These are phyloP conservation scores for Aspergillus ostianus DNA, from an alignment of 495 filamentous ascomycete species.

Conservation along the genomic window DNA sequence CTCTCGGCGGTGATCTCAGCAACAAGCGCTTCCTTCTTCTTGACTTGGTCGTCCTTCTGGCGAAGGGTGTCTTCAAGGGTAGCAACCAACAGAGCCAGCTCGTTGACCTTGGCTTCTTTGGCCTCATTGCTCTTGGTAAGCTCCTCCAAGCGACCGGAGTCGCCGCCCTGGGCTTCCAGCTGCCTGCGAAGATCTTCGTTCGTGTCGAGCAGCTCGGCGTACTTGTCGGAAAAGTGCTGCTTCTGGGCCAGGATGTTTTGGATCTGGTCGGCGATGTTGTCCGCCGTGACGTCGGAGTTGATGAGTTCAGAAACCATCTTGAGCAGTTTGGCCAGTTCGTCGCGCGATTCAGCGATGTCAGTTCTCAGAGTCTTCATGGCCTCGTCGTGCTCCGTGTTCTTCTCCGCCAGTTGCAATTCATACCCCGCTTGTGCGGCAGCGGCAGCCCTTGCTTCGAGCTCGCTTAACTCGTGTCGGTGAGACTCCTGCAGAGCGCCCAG, in stretches of 20 bases:
- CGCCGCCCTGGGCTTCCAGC: constrained; percentile 47
- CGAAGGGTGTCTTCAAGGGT: constrained; percentile 60
- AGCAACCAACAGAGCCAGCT: constrained; percentile 52
- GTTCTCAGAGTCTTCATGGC: constrained; percentile 60
- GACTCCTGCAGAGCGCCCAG: constrained; percentile 52
- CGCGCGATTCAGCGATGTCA: constrained; percentile 68
- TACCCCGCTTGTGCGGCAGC: constrained; percentile 45
- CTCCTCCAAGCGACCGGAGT: constrained; percentile 36
- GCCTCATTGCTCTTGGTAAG: constrained; percentile 33
- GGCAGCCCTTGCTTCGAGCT: constrained; percentile 41
- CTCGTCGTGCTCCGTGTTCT: constrained; percentile 57
- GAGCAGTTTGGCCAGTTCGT: constrained; percentile 64
- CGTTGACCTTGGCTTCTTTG: constrained; percentile 47
- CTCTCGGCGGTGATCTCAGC: constrained; percentile 60
- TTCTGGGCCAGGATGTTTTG: constrained; percentile 45
- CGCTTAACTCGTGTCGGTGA: constrained; percentile 52
- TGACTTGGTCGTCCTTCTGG: constrained; percentile 69
- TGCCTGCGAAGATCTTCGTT: constrained; percentile 53
- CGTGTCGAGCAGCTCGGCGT: constrained; percentile 40
- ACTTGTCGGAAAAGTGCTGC: constrained; percentile 46
- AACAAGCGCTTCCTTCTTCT: constrained; percentile 64
- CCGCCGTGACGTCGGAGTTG: constrained; percentile 46
- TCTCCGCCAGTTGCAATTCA: constrained; percentile 44
- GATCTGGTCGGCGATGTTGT: constrained; percentile 47
- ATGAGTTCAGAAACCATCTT: constrained; percentile 48